These are phyloP conservation scores for Amanita pallidorosea DNA, from an alignment of 768 basidiomycete genomes.

Conservation along the genomic window DNA sequence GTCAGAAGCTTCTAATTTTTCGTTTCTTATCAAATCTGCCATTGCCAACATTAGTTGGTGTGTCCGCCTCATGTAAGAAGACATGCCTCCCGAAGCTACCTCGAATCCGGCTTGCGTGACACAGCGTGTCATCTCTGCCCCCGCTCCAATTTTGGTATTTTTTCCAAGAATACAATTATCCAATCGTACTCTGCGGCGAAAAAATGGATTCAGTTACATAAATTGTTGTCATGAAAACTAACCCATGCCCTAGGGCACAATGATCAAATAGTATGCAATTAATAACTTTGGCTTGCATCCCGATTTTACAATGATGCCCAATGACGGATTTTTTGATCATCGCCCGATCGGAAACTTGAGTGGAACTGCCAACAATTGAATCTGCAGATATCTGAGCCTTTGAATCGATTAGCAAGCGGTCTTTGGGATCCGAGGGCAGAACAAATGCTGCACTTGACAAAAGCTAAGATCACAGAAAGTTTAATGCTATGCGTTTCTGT, in stretches of 20 bases:
- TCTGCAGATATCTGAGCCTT: conserved; percentile 79
- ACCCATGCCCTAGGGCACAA: conserved; percentile 85
- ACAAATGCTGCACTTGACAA: conserved; percentile 39
- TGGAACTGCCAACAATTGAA: conserved; percentile 73
- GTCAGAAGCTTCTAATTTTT: conserved; percentile 15
- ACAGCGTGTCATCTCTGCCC: conserved; percentile 57
- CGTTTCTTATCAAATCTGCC: conserved; percentile 40
- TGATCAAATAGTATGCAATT: conserved; percentile 85
- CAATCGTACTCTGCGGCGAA: conserved; percentile 48
- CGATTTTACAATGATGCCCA: conserved; percentile 77
- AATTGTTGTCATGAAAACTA: conserved; percentile 13
- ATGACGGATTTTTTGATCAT: conserved; percentile 73
- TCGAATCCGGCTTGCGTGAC: conserved; percentile 76
- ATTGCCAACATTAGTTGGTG: neutral
- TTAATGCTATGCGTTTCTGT: neutral
- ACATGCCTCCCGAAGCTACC: conserved; percentile 48
- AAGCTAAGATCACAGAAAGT: conserved; percentile 26
- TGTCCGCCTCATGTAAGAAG: neutral
- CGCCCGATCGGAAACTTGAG: conserved; percentile 70
- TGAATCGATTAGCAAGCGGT: conserved; percentile 60
- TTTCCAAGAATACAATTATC: conserved; percentile 70
- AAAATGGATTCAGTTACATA: conserved; percentile 1
- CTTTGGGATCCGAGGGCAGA: conserved; percentile 50
- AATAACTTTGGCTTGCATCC: conserved; percentile 72
- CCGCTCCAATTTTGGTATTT: conserved; percentile 60